Base-by-base conservation (phyloP, 208 protist genomes). In the Crithidia fasciculata region DNA sequence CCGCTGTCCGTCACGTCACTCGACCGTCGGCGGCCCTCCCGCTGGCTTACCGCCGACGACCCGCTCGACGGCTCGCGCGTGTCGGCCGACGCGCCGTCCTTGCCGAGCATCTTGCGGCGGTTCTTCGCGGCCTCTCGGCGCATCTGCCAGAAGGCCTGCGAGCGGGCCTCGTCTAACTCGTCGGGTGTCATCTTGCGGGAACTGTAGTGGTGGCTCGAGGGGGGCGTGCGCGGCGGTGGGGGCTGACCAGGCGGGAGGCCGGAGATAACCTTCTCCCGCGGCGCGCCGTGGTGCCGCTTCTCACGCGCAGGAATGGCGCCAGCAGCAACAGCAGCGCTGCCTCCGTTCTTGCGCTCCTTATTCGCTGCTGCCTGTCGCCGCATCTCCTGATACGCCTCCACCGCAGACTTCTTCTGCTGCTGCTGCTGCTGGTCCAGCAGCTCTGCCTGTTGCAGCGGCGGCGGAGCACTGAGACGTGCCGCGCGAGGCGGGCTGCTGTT, bases 61-160 rank as follows among this genome's bases (percentile, higher is more conserved):
- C 28, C 49, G n/a, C 60, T 62, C 55, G 53, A 69, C n/a, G 37
- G 57, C 36, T 66, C 37, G 37, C 49, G 37, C 9, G 65, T 57
- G 41, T 59, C 19, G 18, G 39, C 2, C 41, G 39, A 10, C 19
- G 49, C 40, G 8, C 4, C 70, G 37, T 84, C 82, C 13, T 84
- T 56, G n/a, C 79, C 90, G 54, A 92, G 69, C 56, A 89, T 82
- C 52, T 88, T 84, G n/a, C 74, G 72, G 61, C 86, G 90, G 80
- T 97, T 97, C 64, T 92, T 76, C 55, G 94, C 84, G 2, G 90
- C 89, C 70, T 94, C 91, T 13, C 82, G 81, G 5, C 92, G 84
- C 91, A 97, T 96, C 76, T 97, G 84, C 94, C 92, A 97, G 69
- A 89, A 97, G 6, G 90, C 89, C 45, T 88, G 74, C 19, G 84